Conservation (phyloP, 2,329 filamentous ascomycete genomes). For the Monascus ruber region DNA sequence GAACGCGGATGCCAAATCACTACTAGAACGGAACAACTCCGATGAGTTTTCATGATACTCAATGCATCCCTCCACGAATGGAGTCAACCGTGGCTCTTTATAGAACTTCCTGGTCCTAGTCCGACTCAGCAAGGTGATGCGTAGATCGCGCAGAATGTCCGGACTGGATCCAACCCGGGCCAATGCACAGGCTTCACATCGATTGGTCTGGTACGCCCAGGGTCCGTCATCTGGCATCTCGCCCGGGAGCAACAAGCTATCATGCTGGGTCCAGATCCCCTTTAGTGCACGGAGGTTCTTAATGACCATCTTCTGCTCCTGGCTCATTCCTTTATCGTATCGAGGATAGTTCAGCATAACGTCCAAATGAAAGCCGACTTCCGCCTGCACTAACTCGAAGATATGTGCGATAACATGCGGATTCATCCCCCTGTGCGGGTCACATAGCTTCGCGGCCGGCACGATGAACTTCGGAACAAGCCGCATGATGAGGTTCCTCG, state of each 20-base stretch:
- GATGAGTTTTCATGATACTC: slow-evolving; percentile 3
- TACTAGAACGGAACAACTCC: slow-evolving; percentile 6
- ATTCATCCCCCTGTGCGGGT: slow-evolving; percentile 14
- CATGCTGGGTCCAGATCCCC: slow-evolving; percentile 20
- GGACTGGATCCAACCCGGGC: slow-evolving; percentile 17
- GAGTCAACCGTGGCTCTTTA: slow-evolving; percentile 13
- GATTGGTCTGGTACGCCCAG: slow-evolving; percentile 17
- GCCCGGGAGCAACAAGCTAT: slow-evolving; percentile 1
- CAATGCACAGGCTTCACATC: slow-evolving; percentile 29
- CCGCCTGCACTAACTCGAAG: slow-evolving; percentile 10
- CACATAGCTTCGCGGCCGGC: slow-evolving; percentile 10
- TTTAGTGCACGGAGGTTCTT: slow-evolving; percentile 14
- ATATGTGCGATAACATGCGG: slow-evolving; percentile 11
- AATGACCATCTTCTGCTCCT: slow-evolving; percentile 5
- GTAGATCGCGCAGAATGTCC: slow-evolving; percentile 17
- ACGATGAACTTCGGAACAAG: slow-evolving; percentile 9
- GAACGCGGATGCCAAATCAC: slow-evolving; percentile 8
- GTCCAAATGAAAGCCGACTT: slow-evolving; percentile 14
- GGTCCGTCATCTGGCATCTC: slow-evolving; percentile 1
- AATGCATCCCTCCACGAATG: slow-evolving; percentile 21
- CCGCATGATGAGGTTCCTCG: slow-evolving; percentile 5
- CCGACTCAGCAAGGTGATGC: slow-evolving; percentile 18
- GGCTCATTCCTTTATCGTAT: slow-evolving; percentile 1
- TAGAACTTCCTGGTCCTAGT: slow-evolving; percentile 14
- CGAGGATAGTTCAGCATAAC: slow-evolving; percentile 10